Conservation (phyloP, 495 filamentous ascomycete genomes). For the Trichoderma virens region DNA sequence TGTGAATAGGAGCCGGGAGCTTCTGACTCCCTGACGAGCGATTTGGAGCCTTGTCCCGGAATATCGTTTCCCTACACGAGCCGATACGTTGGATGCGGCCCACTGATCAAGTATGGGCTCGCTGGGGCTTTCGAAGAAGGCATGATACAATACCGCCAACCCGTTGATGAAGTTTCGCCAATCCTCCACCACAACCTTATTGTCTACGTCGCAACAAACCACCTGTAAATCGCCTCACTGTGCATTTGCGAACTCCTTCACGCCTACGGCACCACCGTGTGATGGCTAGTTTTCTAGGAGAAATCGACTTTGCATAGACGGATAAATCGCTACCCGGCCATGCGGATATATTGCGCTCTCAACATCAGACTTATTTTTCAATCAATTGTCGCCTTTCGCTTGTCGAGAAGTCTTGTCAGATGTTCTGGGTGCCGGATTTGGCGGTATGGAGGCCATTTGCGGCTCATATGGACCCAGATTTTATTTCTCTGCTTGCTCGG, state of each 20-base stretch:
- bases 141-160: neutral
- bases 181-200: neutral
- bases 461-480: neutral
- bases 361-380: neutral
- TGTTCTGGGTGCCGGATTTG: neutral
- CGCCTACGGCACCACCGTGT: neutral
- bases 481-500: neutral
- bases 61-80: neutral
- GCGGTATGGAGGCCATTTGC: neutral
- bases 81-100: neutral
- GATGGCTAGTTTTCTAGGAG: neutral
- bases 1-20: neutral
- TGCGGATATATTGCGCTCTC: neutral
- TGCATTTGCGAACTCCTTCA: neutral
- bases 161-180: neutral
- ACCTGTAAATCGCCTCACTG: neutral
- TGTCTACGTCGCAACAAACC: neutral
- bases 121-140: neutral
- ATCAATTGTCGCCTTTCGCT: neutral
- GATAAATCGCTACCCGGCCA: neutral
- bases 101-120: neutral
- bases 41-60: slow-evolving; percentile 2
- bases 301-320: neutral
- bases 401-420: neutral
- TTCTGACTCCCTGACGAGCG: neutral